These are phyloP conservation scores for Venturia oleaginea DNA, from an alignment of 2,329 filamentous ascomycete genomes.

Conservation along the genomic window DNA sequence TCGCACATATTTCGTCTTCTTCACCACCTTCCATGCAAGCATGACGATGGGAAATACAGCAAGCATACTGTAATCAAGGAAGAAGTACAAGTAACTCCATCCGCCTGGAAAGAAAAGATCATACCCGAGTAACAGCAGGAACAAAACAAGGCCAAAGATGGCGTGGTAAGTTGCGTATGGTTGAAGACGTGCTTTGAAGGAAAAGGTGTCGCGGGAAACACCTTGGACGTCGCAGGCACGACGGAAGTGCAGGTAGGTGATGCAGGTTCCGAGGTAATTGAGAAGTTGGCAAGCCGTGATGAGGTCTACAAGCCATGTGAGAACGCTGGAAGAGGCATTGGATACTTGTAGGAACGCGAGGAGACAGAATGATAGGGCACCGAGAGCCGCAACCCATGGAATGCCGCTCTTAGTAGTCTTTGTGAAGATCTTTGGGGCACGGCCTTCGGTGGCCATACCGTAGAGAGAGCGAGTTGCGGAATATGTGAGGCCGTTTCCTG, in stretches of 20 bases:
- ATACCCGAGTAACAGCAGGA: conserved; percentile 48
- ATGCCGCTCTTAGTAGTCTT: conserved; percentile 48
- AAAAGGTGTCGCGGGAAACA: conserved; percentile 43
- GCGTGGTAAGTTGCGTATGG: conserved; percentile 50
- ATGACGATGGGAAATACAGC: conserved; percentile 1
- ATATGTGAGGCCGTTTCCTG: conserved; percentile 24
- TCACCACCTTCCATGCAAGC: conserved; percentile 12
- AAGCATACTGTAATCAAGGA: conserved; percentile 37
- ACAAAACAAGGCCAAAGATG: conserved; percentile 23
- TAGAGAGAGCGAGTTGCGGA: conserved; percentile 16
- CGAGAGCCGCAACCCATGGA: conserved; percentile 47
- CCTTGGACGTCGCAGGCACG: conserved; percentile 43
- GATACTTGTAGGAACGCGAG: conserved; percentile 27
- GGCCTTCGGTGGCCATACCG: conserved; percentile 37
- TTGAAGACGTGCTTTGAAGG: conserved; percentile 38
- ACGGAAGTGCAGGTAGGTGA: conserved; percentile 53
- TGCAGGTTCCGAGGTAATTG: conserved; percentile 52
- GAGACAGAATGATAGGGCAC: conserved; percentile 35
- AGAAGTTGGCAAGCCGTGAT: conserved; percentile 52
- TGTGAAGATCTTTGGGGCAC: conserved; percentile 41
- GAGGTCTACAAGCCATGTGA: conserved; percentile 43
- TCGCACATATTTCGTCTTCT: conserved; percentile 13
- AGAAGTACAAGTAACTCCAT: conserved; percentile 37
- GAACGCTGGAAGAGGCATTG: conserved; percentile 22
- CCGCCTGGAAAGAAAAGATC: conserved; percentile 34